Conservation (phyloP, 129 eudicot species). For the Flaveria linearis region DNA sequence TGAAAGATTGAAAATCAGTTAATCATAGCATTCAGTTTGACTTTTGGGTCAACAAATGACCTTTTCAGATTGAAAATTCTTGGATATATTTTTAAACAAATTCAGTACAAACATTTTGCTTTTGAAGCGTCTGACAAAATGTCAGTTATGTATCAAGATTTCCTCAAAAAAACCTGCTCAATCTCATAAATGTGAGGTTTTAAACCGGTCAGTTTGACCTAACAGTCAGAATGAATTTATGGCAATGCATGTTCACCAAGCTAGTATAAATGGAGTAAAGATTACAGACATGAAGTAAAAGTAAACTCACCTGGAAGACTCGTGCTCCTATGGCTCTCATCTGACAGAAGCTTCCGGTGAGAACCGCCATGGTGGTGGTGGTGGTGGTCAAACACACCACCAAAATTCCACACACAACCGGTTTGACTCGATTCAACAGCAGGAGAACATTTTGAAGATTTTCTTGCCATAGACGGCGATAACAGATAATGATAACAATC, state of each 20-base stretch:
- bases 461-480: slow-evolving; percentile 32
- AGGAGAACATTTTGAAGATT: slow-evolving; percentile 27
- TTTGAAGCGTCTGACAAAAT: not conserved
- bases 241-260: not conserved
- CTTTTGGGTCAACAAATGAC: slow-evolving; percentile 18
- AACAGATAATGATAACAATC: slow-evolving; percentile 25
- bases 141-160: not conserved
- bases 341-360: slow-evolving; percentile 34
- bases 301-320: slow-evolving; percentile 25
- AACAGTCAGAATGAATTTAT: slow-evolving; percentile 7
- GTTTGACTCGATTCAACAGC: slow-evolving; percentile 29
- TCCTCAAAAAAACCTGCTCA: not conserved
- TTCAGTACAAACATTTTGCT: not conserved
- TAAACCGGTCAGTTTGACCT: slow-evolving; percentile 2
- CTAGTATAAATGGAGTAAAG: not conserved
- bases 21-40: slow-evolving; percentile 26
- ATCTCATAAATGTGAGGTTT: not conserved
- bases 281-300: slow-evolving; percentile 8
- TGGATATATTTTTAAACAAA: not conserved
- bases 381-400: slow-evolving; percentile 40
- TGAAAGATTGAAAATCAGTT: slow-evolving; percentile 16
- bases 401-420: slow-evolving; percentile 41
- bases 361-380: slow-evolving; percentile 28
- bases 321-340: slow-evolving; percentile 31
- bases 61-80: not conserved